Base-by-base conservation (phyloP, 768 basidiomycete genomes). In the Suillus tomentosus region DNA sequence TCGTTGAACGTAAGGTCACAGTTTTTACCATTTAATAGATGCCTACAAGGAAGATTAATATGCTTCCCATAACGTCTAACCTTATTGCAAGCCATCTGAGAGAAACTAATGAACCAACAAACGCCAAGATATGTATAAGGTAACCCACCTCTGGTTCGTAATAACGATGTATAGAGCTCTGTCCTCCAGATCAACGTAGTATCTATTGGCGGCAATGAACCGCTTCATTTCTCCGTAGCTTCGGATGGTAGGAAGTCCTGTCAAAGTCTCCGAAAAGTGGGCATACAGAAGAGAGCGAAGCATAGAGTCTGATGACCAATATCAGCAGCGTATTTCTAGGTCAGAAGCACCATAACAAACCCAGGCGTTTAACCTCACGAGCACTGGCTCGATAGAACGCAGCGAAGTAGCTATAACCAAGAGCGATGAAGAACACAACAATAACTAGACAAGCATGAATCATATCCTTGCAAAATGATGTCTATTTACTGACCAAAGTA, bases 181-280 rank as follows among this genome's bases (percentile, higher is more conserved):
- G 69, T 91, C 87, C 74, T 94, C 90, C 19, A 91, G 80, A 70
- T 93, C 90, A 62, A 90, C 85, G 70, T 84, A 85, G 50, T 82
- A 80, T 68, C 84, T 80, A 70, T 92, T 92, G 56, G 88, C 84
- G 15, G 77, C 72, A 27, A 88, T 74, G 76, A 92, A 95, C 14
- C 89, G 81, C 0, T 78, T 70, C 2, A 83, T 79, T 68, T 85
- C 85, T 40, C 88, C 86, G 67, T 91, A 94, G 42, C 89, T 89
- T 42, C 91, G 84, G 50, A 92, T 86, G 4, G 89, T 91, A 0
- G 86, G 80, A 36, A 88, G 77, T 11, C 91, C 91, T 70, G 87
- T 87, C 3, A 93, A 78, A 0, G 87, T 90, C 73, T 93, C 91
- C 1, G 88, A 85, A 70, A 93, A 90, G 70, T 91, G 90, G 0